Conservation (phyloP, 192 early-diverging fungal species). For the Geranomyces variabilis region DNA sequence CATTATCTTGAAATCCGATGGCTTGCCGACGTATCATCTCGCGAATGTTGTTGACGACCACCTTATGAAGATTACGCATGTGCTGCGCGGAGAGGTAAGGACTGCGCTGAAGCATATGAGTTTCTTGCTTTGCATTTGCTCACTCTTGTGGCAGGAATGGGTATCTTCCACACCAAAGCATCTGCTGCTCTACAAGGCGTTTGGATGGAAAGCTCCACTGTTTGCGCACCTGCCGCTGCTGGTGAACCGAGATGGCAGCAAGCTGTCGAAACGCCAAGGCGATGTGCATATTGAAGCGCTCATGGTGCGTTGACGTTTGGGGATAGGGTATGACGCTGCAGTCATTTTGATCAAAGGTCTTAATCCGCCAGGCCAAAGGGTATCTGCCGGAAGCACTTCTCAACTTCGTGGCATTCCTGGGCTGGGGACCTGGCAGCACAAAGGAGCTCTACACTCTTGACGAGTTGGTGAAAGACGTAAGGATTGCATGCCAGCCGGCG, state of each 20-base stretch:
- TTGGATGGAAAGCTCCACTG: conserved; percentile 77
- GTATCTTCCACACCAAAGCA: conserved; percentile 93
- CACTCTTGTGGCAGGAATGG: conserved; percentile 72
- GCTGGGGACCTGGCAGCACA: conserved; percentile 68
- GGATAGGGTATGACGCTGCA: not conserved
- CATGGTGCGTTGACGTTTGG: conserved; percentile 37
- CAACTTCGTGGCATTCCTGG: conserved; percentile 86
- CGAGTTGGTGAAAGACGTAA: conserved; percentile 53
- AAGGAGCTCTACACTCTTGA: conserved; percentile 70
- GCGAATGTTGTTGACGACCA: conserved; percentile 96
- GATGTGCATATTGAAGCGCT: conserved; percentile 78
- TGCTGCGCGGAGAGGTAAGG: conserved; percentile 76
- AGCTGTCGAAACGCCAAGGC: conserved; percentile 88
- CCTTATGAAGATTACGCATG: conserved; percentile 88
- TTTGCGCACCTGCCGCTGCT: conserved; percentile 90
- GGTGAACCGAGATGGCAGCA: conserved; percentile 77
- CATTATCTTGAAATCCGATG: conserved; percentile 90
- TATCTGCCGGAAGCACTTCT: conserved; percentile 83
- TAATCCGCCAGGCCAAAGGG: conserved; percentile 60
- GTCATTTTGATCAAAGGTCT: conserved; percentile 10
- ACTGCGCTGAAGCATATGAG: conserved; percentile 5
- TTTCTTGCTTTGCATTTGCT: conserved; percentile 11
- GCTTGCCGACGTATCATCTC: conserved; percentile 91
- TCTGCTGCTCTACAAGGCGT: conserved; percentile 76
- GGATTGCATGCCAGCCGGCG: conserved; percentile 29